Percentiles rank a stretch among this genome's conserved stretches.
phyloP scores from a whole-genome alignment of 148 eudicot species.

The Cornus suecica region DNA sequence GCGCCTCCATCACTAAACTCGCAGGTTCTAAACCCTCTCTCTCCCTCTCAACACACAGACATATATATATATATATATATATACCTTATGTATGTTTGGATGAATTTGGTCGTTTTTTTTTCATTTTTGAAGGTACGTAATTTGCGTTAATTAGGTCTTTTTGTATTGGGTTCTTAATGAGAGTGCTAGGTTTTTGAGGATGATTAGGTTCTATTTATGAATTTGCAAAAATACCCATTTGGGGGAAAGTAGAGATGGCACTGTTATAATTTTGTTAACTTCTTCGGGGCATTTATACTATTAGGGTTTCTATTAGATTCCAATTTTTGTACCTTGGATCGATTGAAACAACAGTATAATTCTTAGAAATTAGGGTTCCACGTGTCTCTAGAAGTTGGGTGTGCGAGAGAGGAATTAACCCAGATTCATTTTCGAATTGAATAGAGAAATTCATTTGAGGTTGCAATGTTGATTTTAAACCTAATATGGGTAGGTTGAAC shows the following conservation, averaged over 20 bases:
- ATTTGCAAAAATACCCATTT: not conserved
- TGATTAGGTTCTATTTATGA: not conserved
- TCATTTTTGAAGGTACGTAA: not conserved
- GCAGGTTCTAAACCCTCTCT: constrained; percentile 47
- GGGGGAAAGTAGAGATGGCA: not conserved
- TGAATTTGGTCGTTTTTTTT: not conserved
- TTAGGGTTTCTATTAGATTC: no score
- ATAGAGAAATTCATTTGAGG: no score
- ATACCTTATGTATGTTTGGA: not conserved
- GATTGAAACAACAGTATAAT: no score
- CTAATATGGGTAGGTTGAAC: no score
- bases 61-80: not conserved
- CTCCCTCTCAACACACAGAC: not conserved
- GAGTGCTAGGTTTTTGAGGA: not conserved
- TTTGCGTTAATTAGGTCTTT: not conserved
- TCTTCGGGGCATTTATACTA: no score
- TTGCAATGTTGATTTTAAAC: no score
- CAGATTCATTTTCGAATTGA: not conserved
- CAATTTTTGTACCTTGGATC: no score
- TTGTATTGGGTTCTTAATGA: not conserved
- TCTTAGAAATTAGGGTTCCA: not conserved
- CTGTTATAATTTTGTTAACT: no score
- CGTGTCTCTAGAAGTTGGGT: no score
- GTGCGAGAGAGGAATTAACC: not conserved
- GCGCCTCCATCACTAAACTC: constrained; percentile 68